Evolutionary conservation across 345 rosid species (phyloP).

Genomic region (Gossypium bickii): DNA sequence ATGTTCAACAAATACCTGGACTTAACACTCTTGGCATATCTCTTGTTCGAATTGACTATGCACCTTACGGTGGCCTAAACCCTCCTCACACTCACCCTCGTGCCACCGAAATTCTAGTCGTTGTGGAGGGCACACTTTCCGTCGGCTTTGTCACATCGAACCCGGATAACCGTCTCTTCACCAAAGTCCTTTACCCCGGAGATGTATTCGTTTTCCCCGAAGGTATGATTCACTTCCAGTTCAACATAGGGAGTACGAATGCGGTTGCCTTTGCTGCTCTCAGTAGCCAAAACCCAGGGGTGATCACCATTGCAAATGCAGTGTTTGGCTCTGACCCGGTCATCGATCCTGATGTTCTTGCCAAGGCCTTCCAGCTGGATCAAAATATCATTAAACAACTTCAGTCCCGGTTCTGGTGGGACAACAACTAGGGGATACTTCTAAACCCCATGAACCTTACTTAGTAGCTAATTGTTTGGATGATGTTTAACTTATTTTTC

Average conservation of each 20-base stretch:
- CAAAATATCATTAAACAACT: too few relatives aligned
- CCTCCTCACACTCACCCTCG: too few relatives aligned
- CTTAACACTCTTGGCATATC: neutral
- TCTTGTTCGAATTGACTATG: too few relatives aligned
- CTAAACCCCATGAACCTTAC: neutral
- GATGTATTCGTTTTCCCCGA: constrained; percentile 48
- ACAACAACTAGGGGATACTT: neutral
- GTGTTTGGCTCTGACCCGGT: too few relatives aligned
- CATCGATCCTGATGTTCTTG: too few relatives aligned
- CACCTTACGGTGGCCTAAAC: too few relatives aligned
- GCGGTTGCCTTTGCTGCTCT: constrained; percentile 27
- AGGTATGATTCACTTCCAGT: constrained; percentile 41
- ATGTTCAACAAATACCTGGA: too few relatives aligned
- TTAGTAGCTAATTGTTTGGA: neutral
- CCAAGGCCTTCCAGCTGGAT: too few relatives aligned
- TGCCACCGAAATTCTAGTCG: too few relatives aligned
- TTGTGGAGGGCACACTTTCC: too few relatives aligned
- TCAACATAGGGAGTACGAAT: constrained; percentile 31
- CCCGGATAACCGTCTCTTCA: constrained; percentile 23
- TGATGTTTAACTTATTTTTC: neutral
- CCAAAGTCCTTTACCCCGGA: constrained; percentile 44
- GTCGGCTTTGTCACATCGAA: neutral
- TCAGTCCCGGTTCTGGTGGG: constrained; percentile 21
- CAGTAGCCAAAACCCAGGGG: too few relatives aligned
- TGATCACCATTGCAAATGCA: too few relatives aligned